Conservation (phyloP, 441 rosid species). For the Brassica balearica region DNA sequence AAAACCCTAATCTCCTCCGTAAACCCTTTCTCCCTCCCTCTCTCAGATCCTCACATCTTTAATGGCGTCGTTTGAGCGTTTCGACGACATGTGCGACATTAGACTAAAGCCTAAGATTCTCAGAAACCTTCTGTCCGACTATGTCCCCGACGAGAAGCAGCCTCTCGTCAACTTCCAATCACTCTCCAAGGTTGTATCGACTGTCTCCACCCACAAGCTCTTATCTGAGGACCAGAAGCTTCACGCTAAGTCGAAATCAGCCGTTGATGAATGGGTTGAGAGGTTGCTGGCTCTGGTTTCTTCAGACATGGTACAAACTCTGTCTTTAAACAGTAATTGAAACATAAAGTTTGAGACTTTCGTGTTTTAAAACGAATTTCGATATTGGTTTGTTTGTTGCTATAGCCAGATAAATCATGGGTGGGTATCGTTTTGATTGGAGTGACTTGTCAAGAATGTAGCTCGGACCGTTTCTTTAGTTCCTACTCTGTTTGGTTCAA, state of each 20-base stretch:
- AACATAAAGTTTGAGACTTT: conserved; percentile 13
- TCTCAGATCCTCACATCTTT: conserved; percentile 13
- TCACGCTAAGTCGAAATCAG: conserved; percentile 57
- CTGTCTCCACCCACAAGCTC: conserved; percentile 56
- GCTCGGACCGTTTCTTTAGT: conserved; percentile 63
- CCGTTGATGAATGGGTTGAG: conserved; percentile 74
- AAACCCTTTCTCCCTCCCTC: background rate
- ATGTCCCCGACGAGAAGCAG: conserved; percentile 67
- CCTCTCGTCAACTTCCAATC: conserved; percentile 46
- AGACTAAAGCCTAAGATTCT: conserved; percentile 68
- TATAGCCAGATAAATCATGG: conserved; percentile 90
- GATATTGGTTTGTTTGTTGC: conserved; percentile 19
- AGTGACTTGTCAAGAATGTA: conserved; percentile 78
- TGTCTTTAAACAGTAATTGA: conserved; percentile 4
- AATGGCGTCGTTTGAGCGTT: conserved; percentile 52
- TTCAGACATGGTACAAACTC: conserved; percentile 55
- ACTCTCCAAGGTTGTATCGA: conserved; percentile 54
- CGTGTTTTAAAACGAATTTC: background rate
- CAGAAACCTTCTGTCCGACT: conserved; percentile 53
- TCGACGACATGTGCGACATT: conserved; percentile 57
- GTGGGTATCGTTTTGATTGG: conserved; percentile 84
- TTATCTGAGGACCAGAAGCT: conserved; percentile 63
- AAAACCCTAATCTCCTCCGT: conserved; percentile 38
- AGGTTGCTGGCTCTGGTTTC: conserved; percentile 55
- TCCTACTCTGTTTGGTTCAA: conserved; percentile 72